Conservation (phyloP, 768 basidiomycete species). For the Kwoniella sp. region DNA sequence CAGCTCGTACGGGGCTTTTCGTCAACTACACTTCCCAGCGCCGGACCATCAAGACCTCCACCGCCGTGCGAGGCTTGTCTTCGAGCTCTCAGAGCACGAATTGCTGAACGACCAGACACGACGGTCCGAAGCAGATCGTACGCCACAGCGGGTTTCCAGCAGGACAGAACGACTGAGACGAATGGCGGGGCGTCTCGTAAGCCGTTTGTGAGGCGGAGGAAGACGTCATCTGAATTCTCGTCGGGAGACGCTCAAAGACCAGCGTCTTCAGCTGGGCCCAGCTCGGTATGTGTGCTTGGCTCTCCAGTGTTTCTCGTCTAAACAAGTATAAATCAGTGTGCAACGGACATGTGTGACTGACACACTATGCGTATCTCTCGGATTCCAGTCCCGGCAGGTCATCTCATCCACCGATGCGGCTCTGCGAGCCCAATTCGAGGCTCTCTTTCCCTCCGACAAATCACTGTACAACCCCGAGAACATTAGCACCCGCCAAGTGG, state of each 20-base stretch:
- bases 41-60: constrained; percentile 11
- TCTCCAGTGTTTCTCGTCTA: not conserved
- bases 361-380: too few species aligned
- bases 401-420: not conserved
- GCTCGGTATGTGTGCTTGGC: not conserved
- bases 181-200: not conserved
- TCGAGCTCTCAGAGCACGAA: not conserved
- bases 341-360: too few species aligned
- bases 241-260: not conserved
- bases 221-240: constrained; percentile 15
- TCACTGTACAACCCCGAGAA: not conserved
- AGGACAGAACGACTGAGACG: not conserved
- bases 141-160: not conserved
- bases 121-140: not conserved
- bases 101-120: too few species aligned
- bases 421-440: not conserved
- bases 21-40: not conserved
- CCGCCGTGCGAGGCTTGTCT: not conserved
- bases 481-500: not conserved
- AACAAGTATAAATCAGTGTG: too few species aligned
- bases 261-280: constrained; percentile 5
- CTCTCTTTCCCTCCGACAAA: not conserved
- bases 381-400: constrained; percentile 5
- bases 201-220: not conserved
- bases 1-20: not conserved